A percentile compares a stretch with the other conserved stretches of the same genome.
Evolutionary conservation across 2,329 filamentous ascomycete species (phyloP).

Genomic region (Penicillium brasilianum): DNA sequence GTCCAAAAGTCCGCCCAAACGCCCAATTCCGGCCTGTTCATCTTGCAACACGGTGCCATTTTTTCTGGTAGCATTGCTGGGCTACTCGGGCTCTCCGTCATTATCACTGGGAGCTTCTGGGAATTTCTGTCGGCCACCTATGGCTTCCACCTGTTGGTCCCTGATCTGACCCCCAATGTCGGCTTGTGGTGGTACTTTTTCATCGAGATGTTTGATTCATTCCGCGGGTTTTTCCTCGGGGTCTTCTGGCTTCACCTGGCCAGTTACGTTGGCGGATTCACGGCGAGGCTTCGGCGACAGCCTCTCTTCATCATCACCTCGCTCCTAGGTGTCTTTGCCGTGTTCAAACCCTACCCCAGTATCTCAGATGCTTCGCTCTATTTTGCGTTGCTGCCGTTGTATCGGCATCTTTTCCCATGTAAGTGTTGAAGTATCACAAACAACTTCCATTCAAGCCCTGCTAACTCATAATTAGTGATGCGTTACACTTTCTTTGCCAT

Average conservation of each 20-base stretch:
- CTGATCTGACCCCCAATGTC: conserved; percentile 91
- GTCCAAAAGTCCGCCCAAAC: conserved; percentile 39
- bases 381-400: conserved; percentile 79
- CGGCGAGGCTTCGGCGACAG: conserved; percentile 79
- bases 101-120: conserved; percentile 79
- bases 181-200: conserved; percentile 99
- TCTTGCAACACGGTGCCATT: conserved; percentile 57
- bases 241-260: conserved; percentile 97
- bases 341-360: conserved; percentile 97
- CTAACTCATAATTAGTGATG: conserved; percentile 67
- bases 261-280: conserved; percentile 85
- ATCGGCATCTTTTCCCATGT: conserved; percentile 87
- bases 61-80: conserved; percentile 62
- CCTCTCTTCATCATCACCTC: conserved; percentile 84
- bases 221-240: conserved; percentile 93
- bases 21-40: conserved; percentile 54
- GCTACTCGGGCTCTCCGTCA: conserved; percentile 72
- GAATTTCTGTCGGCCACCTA: conserved; percentile 89
- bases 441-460: neutral
- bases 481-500: conserved; percentile 88
- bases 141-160: conserved; percentile 86
- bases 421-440: conserved; percentile 41
- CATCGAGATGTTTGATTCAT: conserved; percentile 98
- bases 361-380: conserved; percentile 89
- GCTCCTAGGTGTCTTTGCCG: conserved; percentile 85